Evolutionary conservation across 2,329 filamentous ascomycete genomes (phyloP), one percentile per base, ranked within the genome.

Genomic region (Penicillium freii): DNA sequence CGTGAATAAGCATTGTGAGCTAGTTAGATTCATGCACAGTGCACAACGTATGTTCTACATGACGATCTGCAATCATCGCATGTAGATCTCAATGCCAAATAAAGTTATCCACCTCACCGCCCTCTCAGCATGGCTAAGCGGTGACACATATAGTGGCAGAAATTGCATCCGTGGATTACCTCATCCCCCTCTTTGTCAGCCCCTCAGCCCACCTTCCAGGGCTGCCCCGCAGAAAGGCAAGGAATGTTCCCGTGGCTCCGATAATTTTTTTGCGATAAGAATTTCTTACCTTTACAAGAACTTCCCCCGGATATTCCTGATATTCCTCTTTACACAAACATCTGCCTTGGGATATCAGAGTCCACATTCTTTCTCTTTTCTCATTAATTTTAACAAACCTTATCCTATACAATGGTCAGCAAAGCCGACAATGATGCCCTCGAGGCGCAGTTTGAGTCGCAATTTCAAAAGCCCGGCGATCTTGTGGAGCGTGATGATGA

Each of bases 401-500:
- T 31, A 27, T 56, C 36, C 8, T 33, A 47, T 55, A 71, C 25
- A 54, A 73, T 73, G 71, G 70, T 70, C 10, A 56, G 56, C 48
- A 62, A 69, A 48, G 58, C 57, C 42, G 61, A 71, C 17, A 60
- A 58, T 44, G 61, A 62, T 54, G 62, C 57, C 27, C 57, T 58
- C 5, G 68, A 71, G 54, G 27, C 54, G 7, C 54, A 57, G 39
- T 57, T 57, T 9, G 60, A 64, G 50, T 70, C 71, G 38, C 71
- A 73, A 45, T 75, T 75, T 57, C 69, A 75, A 56, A 75, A 73
- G 44, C 68, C 71, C n/a, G 69, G 72, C 7, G 71, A 76, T 54
- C 60, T 76, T 42, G 71, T 75, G 15, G 71, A 76, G 58, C 65
- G 65, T 43, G 64, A 77, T 56, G 74, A 77, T 29, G 75, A 77